Base-by-base conservation (phyloP, 192 early-diverging fungal species). In the Coemansia sp. region DNA sequence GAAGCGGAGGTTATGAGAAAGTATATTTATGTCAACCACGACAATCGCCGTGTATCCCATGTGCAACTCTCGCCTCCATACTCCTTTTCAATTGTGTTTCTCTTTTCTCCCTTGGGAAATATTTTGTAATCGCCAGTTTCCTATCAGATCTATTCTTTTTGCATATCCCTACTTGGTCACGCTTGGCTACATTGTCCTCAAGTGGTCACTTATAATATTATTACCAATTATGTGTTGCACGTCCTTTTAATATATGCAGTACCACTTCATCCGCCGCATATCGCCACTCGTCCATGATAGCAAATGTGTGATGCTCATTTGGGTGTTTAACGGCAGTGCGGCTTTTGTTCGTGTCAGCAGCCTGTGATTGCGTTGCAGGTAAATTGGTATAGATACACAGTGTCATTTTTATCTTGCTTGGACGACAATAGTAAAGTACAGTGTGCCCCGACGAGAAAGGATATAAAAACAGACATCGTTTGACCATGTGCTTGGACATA, bases 161-260 rank as follows among this genome's bases (percentile, higher is more conserved):
- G 24, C 24, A 27, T 27, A 24, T 53, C 50, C 50, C 50, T 29
- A 53, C 50, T 53, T 29, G 50, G 10, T 53, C 50, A 53, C 50
- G 27, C 50, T 29, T 27, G 50, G 24, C 50, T 13, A 31, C 31
- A 53, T 53, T 53, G 50, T 53, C 31, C 24, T 4, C 50, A 53
- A 27, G 27, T 10, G 24, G 24, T 6, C 45, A 53, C 50, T 31
- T 29, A 4, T 37, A 40, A 61, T 40, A 61, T 39, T 61, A 40
- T 24, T 57, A 33, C 31, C 39, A 37, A 41, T 63, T 63, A 44
- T 45, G 16, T 44, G 37, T 67, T 57, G 27, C n/a, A 40, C n/a
- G 54, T 70, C 69, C 36, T 13, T 72, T 72, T 72, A 72, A 72
- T 72, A 46, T 72, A 66, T 66, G 64, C 64, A 41, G 33, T 31